Evolutionary conservation across 2,329 filamentous ascomycete genomes (phyloP).

Genomic region (Sarocladium strictum): DNA sequence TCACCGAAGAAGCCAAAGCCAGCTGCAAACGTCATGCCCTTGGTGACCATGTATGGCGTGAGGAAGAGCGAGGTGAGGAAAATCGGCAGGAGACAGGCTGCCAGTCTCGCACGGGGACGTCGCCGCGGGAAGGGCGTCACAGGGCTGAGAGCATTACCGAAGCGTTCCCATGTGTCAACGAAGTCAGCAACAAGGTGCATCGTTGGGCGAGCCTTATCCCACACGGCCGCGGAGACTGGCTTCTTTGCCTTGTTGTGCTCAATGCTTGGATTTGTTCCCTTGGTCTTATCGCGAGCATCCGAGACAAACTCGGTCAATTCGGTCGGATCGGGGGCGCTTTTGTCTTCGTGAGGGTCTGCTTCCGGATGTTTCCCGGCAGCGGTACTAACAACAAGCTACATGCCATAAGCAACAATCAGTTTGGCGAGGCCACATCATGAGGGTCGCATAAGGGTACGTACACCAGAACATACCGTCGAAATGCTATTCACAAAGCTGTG

Average conservation of each 20-base stretch:
- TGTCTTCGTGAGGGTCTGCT: constrained; percentile 49
- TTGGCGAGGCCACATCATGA: background rate
- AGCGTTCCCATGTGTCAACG: constrained; percentile 45
- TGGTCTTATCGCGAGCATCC: constrained; percentile 34
- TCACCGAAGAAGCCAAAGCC: constrained; percentile 78
- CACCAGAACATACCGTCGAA: constrained; percentile 28
- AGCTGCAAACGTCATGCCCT: constrained; percentile 58
- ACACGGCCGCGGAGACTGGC: constrained; percentile 70
- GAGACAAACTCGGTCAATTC: constrained; percentile 30
- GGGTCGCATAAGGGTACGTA: constrained; percentile 13
- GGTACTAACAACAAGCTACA: constrained; percentile 63
- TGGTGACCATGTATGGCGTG: constrained; percentile 55
- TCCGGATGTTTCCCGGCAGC: constrained; percentile 73
- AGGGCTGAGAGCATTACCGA: constrained; percentile 54
- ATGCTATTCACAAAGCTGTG: constrained; percentile 74
- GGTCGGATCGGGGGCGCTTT: constrained; percentile 46
- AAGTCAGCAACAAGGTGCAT: constrained; percentile 53
- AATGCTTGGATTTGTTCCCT: constrained; percentile 37
- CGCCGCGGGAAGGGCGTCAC: constrained; percentile 55
- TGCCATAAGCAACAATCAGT: background rate
- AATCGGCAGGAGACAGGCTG: constrained; percentile 44
- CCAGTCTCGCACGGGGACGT: constrained; percentile 48
- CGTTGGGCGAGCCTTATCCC: constrained; percentile 66
- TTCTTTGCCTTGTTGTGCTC: constrained; percentile 69
- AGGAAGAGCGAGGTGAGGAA: constrained; percentile 47